Conservation (phyloP, 139 green algal species). For the Chlamydomonas urium region DNA sequence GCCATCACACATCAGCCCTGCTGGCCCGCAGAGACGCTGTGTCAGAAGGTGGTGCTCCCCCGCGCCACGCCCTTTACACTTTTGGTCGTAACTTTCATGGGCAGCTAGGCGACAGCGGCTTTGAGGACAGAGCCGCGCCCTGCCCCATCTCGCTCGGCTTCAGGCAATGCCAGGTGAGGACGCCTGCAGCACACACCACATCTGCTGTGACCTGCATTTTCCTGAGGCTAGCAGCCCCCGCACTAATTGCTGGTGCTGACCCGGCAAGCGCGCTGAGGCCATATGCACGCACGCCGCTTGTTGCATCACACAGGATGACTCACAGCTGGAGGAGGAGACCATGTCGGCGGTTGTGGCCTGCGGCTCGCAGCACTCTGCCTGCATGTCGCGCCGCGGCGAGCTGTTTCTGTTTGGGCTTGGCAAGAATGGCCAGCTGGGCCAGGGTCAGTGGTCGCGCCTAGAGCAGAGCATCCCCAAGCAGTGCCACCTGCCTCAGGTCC, state of each 20-base stretch:
- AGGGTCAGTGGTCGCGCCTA: constrained; percentile 53
- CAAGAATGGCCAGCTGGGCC: constrained; percentile 64
- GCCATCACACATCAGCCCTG: constrained; percentile 63
- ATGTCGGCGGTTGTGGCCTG: constrained; percentile 63
- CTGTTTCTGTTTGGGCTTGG: constrained; percentile 73
- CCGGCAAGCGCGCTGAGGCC: background rate
- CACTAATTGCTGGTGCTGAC: background rate
- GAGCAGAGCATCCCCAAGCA: constrained; percentile 35
- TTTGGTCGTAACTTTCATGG: background rate
- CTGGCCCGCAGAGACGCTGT: constrained; percentile 26
- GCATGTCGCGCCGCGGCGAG: constrained; percentile 59
- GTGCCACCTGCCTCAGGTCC: constrained; percentile 2
- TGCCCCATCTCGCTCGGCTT: no score
- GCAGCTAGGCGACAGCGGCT: background rate
- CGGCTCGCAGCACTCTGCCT: constrained; percentile 52
- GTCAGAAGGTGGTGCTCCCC: no score
- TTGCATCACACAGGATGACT: constrained; percentile 24
- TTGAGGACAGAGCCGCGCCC: no score
- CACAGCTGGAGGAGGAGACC: constrained; percentile 47
- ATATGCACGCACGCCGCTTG: background rate
- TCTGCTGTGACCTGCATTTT: no score
- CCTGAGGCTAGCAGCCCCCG: no score
- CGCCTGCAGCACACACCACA: no score
- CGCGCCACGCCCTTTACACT: background rate
- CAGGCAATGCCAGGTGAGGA: background rate